Conservation (phyloP, 345 rosid genomes). For the Boechera retrofracta region DNA sequence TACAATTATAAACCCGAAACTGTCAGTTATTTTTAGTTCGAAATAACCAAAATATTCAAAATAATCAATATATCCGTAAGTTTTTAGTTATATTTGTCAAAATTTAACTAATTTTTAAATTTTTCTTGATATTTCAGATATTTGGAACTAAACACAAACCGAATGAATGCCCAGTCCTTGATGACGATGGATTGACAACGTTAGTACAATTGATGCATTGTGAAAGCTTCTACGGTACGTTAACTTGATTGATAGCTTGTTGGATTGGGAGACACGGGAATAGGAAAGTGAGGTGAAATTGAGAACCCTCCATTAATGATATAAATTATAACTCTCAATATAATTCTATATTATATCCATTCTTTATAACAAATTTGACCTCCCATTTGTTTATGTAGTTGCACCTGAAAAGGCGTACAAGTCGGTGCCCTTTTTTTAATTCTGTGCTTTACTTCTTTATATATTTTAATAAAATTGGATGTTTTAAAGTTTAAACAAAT, state of each 20-base stretch:
- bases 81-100: too few species aligned
- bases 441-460: not conserved
- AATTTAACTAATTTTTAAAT: too few species aligned
- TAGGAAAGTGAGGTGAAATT: conserved; percentile 21
- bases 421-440: conserved; percentile 32
- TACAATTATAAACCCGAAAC: too few species aligned
- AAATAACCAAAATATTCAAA: too few species aligned
- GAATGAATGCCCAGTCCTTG: not conserved
- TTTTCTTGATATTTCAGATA: too few species aligned
- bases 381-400: conserved; percentile 32
- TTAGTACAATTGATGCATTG: not conserved
- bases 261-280: conserved; percentile 30
- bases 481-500: not conserved
- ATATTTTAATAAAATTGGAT: not conserved
- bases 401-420: conserved; percentile 30
- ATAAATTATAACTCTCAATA: not conserved
- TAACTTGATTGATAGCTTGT: conserved; percentile 22
- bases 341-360: not conserved
- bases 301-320: not conserved
- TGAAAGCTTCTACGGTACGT: conserved; percentile 24
- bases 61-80: too few species aligned
- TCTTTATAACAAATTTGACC: conserved; percentile 15
- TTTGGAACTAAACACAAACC: too few species aligned
- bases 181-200: conserved; percentile 9
- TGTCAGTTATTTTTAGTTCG: too few species aligned